Conservation (phyloP, 2,329 filamentous ascomycete species). For the Phyllosticta citribraziliensis region DNA sequence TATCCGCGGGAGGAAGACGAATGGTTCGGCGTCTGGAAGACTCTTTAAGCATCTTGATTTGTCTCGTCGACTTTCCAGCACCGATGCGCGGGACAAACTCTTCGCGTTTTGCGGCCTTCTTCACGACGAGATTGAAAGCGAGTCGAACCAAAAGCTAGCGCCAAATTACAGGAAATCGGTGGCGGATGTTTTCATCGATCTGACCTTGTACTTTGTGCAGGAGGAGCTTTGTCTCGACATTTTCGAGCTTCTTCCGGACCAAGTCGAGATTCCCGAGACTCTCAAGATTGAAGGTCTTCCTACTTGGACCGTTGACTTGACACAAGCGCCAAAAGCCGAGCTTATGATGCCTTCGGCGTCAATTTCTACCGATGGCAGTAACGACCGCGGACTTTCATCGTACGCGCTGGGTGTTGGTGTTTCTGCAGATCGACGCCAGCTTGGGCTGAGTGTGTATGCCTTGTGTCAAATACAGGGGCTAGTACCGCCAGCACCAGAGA, state of each 20-base stretch:
- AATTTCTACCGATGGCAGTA: neutral
- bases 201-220: neutral
- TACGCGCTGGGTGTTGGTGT: neutral
- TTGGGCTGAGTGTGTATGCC: neutral
- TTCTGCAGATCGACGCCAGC: neutral
- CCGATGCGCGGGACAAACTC: neutral
- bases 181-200: neutral
- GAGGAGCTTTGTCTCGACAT: neutral
- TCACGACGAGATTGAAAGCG: neutral
- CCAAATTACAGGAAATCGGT: neutral
- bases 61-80: neutral
- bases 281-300: neutral
- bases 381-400: neutral
- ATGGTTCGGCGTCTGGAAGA: neutral
- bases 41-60: neutral
- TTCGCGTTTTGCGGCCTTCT: neutral
- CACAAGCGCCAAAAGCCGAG: neutral
- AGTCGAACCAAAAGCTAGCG: neutral
- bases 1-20: neutral
- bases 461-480: neutral
- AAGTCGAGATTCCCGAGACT: neutral
- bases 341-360: neutral
- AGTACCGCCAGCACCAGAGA: neutral
- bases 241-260: neutral
- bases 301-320: neutral